Evolutionary conservation across 2,329 filamentous ascomycete genomes (phyloP).

Genomic region (Neocucurbitaria cava): DNA sequence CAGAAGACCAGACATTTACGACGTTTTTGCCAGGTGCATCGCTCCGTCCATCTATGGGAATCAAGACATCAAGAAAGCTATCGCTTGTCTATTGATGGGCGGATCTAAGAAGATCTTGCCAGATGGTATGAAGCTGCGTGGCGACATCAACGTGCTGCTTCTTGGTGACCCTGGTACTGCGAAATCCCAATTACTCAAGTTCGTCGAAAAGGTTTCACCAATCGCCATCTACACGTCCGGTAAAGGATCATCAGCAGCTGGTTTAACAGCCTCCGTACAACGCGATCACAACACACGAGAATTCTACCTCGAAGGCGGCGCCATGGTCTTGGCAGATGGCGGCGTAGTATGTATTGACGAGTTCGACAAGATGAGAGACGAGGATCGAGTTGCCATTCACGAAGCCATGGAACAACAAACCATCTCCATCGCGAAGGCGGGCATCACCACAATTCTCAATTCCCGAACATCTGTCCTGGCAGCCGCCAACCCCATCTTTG

Average conservation of each 20-base stretch:
- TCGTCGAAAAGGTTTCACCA: constrained; percentile 93
- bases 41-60: constrained; percentile 98
- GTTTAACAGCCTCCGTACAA: constrained; percentile 96
- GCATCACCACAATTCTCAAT: constrained; percentile 97
- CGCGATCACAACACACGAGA: constrained; percentile 90
- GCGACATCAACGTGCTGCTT: constrained; percentile 96
- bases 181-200: constrained; percentile 96
- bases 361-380: constrained; percentile 99
- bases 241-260: constrained; percentile 95
- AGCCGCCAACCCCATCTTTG: constrained; percentile 96
- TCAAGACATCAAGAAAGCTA: constrained; percentile 94
- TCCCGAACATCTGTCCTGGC: constrained; percentile 93
- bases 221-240: constrained; percentile 99
- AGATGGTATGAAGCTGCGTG: constrained; percentile 95
- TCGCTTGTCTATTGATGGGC: constrained; percentile 89
- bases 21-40: constrained; percentile 87
- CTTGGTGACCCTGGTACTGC: constrained; percentile 98
- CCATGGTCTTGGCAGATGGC: constrained; percentile 96
- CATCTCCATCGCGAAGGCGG: constrained; percentile 97
- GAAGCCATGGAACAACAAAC: constrained; percentile 99
- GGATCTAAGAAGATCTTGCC: constrained; percentile 98
- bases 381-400: constrained; percentile 96
- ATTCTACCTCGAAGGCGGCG: constrained; percentile 97
- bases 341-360: constrained; percentile 99
- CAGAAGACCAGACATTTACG: constrained; percentile 89